Base-by-base conservation (phyloP, 2,329 filamentous ascomycete genomes). In the Sphaerulina musiva region DNA sequence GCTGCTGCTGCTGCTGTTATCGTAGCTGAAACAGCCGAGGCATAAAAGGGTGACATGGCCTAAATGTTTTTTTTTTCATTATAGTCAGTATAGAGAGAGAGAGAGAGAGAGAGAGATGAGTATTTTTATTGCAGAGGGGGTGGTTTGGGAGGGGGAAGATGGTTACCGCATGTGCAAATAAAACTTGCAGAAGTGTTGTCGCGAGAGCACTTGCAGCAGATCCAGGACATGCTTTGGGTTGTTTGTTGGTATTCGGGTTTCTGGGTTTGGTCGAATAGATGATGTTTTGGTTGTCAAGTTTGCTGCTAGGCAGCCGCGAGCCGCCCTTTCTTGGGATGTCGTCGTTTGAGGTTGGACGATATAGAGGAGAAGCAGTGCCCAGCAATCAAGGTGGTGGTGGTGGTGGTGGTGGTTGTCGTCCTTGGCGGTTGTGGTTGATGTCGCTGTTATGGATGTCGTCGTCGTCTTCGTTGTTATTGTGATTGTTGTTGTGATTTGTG, bases 11-110 rank as follows among this genome's bases (percentile, higher is more conserved):
- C 14, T 17, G 14, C 14, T 17, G 14, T 49, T 49, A 29, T 56
- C 54, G 12, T 56, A 56, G 38, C 49, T 53, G 20, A 56, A 56
- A 48, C 54, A 56, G 32, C 54, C 54, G 12, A 56, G 42, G 17
- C 54, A 56, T 1, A 53, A 34, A 0, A 56, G 36, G 10, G 54
- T 56, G 23, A 32, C 40, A 39, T 56, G 54, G 9, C 48, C 48
- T 51, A 17, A 17, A 17, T 17, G n/a, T n/a, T n/a, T 17, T 17
- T 17, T 17, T 17, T 17, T 17, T 29, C 45, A 5, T 38, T 9
- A 2, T 2, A 23, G 17, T 9, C 14, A 23, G 8, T 17, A 43
- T 17, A 41, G 41, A 11, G 14, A n/a, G 1, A 3, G 4, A 31
- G 14, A 32, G 11, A 32, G 4, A 42, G 11, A 12, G 26, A 17